Evolutionary conservation across 345 rosid species (phyloP).

Genomic region (sweet orange (Citrus sinensis)): DVS_A1.0 CM039163.1:31020501-31021000

Average conservation of each 20-base stretch:
- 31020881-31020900: background rate
- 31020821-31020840: background rate
- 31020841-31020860: slow-evolving; percentile 1
- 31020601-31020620: background rate
- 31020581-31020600: background rate
- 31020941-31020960: background rate
- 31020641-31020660: background rate
- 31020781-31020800: background rate
- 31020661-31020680: background rate
- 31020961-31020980: background rate
- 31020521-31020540: fast-evolving
- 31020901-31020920: background rate
- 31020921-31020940: background rate
- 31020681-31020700: background rate
- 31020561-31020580: fast-evolving
- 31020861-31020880: background rate
- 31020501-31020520: background rate
- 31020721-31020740: background rate
- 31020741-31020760: background rate
- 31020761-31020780: background rate
- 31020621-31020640: background rate
- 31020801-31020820: background rate
- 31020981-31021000: fast-evolving
- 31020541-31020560: too few relatives aligned
- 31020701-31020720: too few relatives aligned